A percentile compares a stretch with the other conserved stretches of the same genome.
Evolutionary conservation across 139 green algal species (phyloP).

Genomic region (Tetraselmis chui): DNA sequence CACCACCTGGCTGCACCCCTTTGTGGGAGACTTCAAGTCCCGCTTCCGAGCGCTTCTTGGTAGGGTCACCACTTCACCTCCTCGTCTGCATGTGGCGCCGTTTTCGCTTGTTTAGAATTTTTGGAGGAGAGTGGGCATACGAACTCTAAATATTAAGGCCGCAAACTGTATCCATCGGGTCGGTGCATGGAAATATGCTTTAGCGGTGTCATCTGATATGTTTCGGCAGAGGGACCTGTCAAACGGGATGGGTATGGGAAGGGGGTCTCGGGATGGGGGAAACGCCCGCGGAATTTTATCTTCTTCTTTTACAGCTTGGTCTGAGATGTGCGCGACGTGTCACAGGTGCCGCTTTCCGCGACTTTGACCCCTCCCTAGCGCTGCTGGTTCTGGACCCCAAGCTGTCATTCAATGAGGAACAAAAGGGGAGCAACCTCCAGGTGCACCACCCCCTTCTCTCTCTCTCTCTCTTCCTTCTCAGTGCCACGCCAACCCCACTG

Average conservation of each 20-base stretch:
- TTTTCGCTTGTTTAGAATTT: slow-evolving; percentile 7
- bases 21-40: slow-evolving; percentile 14
- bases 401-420: slow-evolving; percentile 64
- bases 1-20: slow-evolving; percentile 23
- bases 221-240: too few species aligned
- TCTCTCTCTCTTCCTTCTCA: neutral
- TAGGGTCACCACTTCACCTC: neutral
- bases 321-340: slow-evolving; percentile 33
- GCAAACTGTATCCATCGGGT: too few species aligned
- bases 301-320: slow-evolving; percentile 20
- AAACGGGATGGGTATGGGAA: slow-evolving; percentile 15
- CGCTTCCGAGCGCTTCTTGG: slow-evolving; percentile 4
- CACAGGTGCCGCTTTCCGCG: slow-evolving; percentile 50
- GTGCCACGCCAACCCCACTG: too few species aligned
- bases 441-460: neutral
- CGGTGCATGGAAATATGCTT: too few species aligned
- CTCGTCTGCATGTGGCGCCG: too few species aligned
- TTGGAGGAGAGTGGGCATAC: slow-evolving; percentile 3
- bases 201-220: too few species aligned
- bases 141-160: neutral
- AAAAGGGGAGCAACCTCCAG: neutral
- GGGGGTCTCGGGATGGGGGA: neutral
- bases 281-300: too few species aligned
- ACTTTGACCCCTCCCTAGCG: slow-evolving; percentile 69
- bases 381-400: slow-evolving; percentile 79